Evolutionary conservation across 2,329 filamentous ascomycete genomes (phyloP).

Genomic region (Stagonosporopsis cucurbitacearum): DNA sequence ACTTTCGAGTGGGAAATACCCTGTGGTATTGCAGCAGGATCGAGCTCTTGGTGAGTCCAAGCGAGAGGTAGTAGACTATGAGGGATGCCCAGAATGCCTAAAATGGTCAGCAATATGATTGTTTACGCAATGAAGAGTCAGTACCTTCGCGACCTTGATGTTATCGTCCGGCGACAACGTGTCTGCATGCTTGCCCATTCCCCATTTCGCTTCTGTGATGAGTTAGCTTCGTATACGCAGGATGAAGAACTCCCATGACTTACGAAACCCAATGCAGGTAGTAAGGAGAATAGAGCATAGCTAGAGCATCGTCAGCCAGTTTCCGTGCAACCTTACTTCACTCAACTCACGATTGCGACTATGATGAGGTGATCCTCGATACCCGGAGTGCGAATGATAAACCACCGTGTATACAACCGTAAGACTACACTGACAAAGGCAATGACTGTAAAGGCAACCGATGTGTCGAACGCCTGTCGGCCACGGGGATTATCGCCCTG

Average conservation of each 20-base stretch:
- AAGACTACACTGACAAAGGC: slow-evolving; percentile 32
- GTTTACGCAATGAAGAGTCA: background rate
- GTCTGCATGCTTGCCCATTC: slow-evolving; percentile 37
- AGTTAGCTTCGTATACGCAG: slow-evolving; percentile 14
- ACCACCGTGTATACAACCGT: slow-evolving; percentile 41
- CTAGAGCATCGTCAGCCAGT: slow-evolving; percentile 19
- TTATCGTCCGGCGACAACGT: slow-evolving; percentile 24
- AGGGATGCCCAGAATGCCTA: slow-evolving; percentile 44
- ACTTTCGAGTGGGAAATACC: slow-evolving; percentile 39
- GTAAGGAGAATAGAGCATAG: slow-evolving; percentile 38
- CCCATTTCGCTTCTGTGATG: slow-evolving; percentile 35
- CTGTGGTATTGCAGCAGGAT: slow-evolving; percentile 44
- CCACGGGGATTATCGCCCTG: slow-evolving; percentile 35
- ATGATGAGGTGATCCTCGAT: slow-evolving; percentile 40
- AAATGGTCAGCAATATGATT: background rate
- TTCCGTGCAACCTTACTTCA: background rate
- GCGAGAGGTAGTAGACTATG: slow-evolving; percentile 43
- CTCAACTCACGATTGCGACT: slow-evolving; percentile 32
- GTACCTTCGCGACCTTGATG: slow-evolving; percentile 35
- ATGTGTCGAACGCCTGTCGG: slow-evolving; percentile 29
- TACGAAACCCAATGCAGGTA: slow-evolving; percentile 39
- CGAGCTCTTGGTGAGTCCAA: slow-evolving; percentile 43
- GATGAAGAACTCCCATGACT: slow-evolving; percentile 8
- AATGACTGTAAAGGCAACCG: slow-evolving; percentile 36
- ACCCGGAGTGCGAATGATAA: slow-evolving; percentile 35